These are phyloP conservation scores for Avena eriantha DNA, from an alignment of 176 grass and related monocot species.

Conservation along the genomic window DNA sequence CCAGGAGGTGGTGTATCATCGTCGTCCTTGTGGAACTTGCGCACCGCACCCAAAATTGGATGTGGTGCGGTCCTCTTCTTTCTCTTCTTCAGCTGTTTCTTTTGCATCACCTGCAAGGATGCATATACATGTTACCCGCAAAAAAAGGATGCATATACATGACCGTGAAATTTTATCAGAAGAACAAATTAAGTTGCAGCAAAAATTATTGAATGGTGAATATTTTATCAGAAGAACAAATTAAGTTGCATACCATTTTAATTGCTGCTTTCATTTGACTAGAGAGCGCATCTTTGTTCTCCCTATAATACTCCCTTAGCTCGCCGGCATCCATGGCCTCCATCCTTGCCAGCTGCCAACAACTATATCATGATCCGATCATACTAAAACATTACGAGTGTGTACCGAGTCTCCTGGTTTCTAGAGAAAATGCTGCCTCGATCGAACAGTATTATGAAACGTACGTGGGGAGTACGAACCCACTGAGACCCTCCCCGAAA, in stretches of 20 bases:
- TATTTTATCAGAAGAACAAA: not conserved
- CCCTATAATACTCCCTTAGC: not conserved
- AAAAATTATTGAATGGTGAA: no score
- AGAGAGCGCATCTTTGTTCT: not conserved
- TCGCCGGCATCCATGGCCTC: constrained; percentile 21
- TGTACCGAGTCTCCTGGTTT: not conserved
- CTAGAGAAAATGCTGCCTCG: not conserved
- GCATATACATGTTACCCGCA: not conserved
- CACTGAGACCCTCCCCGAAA: not conserved
- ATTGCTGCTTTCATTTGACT: not conserved
- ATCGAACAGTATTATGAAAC: constrained; percentile 1
- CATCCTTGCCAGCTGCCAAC: not conserved
- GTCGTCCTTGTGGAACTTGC: constrained; percentile 33
- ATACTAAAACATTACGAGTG: not conserved
- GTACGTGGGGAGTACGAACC: not conserved
- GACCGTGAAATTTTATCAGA: no score
- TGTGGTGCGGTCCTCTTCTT: not conserved
- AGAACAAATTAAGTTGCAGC: no score
- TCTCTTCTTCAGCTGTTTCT: constrained; percentile 1
- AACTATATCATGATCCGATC: not conserved
- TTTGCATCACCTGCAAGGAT: not conserved
- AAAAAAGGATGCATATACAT: not conserved
- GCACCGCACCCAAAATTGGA: constrained; percentile 37
- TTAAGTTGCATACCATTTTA: not conserved
- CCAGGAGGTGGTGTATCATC: not conserved